A percentile compares a stretch with the other conserved stretches of the same genome.
These are phyloP conservation scores for Phialocephala subalpina DNA, from an alignment of 2,329 filamentous ascomycete species.

Conservation along the genomic window DNA sequence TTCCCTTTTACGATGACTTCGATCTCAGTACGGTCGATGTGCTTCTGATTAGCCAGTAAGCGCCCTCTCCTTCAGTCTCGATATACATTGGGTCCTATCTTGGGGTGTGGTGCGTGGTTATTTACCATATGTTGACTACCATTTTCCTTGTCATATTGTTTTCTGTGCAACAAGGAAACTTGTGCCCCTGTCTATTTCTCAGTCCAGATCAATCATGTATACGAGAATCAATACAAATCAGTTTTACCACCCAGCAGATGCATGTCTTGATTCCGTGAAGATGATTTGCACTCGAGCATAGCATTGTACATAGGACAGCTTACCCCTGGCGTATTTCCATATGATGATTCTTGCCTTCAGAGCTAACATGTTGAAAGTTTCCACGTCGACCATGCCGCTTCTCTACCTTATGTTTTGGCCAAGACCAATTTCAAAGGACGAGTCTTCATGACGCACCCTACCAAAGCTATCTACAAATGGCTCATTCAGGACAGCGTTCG, in stretches of 20 bases:
- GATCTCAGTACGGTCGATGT: conserved; percentile 97
- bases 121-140: neutral
- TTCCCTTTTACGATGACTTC: conserved; percentile 98
- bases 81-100: neutral
- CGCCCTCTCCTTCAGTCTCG: conserved; percentile 41
- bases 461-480: conserved; percentile 99
- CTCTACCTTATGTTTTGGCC: conserved; percentile 94
- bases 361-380: conserved; percentile 69
- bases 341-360: neutral
- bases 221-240: conserved; percentile 55
- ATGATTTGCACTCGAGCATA: conserved; percentile 36
- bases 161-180: neutral
- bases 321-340: neutral
- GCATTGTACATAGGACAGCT: conserved; percentile 41
- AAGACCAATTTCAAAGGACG: conserved; percentile 98
- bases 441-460: conserved; percentile 99
- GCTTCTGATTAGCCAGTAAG: conserved; percentile 99
- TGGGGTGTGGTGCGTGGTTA: neutral
- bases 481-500: conserved; percentile 96
- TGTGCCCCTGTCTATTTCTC: conserved; percentile 20
- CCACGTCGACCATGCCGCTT: conserved; percentile 97
- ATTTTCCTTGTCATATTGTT: neutral
- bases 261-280: conserved; percentile 46
- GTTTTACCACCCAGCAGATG: conserved; percentile 42
- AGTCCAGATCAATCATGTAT: conserved; percentile 41